A percentile compares a stretch with the other conserved stretches of the same genome.
Conservation (phyloP, 163 green algal species). For the Scenedesmus sp. region DNA sequence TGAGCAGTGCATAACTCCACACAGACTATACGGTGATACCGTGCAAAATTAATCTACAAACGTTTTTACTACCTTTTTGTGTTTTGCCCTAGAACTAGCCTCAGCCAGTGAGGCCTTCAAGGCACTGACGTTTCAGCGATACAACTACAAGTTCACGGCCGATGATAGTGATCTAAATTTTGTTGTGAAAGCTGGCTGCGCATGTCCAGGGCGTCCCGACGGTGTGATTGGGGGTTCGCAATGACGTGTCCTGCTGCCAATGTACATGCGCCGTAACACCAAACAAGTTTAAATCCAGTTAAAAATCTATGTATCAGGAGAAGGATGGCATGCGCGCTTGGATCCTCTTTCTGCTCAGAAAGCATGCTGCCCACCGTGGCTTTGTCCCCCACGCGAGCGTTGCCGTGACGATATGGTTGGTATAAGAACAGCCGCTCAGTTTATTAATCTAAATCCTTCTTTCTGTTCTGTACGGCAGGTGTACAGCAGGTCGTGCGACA, state of each 20-base stretch:
- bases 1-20: background rate
- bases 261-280: background rate
- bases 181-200: background rate
- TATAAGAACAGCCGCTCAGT: no score
- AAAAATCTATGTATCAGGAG: no score
- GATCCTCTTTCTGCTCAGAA: no score
- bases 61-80: background rate
- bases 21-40: background rate
- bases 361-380: no score
- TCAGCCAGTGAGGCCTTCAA: background rate
- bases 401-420: no score
- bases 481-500: no score
- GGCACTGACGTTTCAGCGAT: background rate
- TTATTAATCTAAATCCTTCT: no score
- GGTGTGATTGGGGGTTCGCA: background rate
- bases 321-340: no score
- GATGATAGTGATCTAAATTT: background rate
- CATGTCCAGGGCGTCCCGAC: background rate
- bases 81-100: background rate
- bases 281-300: no score
- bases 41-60: background rate
- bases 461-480: no score
- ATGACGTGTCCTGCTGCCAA: background rate
- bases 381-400: no score
- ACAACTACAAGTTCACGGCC: background rate